phyloP scores from a whole-genome alignment of 495 filamentous ascomycete genomes.

The Penicillium arizonense region DNA sequence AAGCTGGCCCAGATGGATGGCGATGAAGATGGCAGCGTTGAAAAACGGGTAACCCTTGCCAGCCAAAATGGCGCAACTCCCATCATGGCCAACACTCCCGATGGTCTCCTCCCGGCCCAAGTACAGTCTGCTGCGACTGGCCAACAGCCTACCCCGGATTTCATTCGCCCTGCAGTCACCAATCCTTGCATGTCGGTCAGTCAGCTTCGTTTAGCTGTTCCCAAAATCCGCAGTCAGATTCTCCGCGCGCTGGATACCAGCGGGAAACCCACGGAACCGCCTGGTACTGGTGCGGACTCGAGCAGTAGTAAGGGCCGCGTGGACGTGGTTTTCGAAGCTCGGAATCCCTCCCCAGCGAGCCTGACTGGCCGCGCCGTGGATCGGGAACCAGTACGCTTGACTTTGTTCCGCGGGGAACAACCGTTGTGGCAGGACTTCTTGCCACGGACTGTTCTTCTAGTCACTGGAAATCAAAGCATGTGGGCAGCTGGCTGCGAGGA shows the following conservation, averaged over 20 bases:
- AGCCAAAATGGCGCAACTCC: constrained; percentile 65
- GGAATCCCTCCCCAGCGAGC: constrained; percentile 61
- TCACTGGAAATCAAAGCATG: constrained; percentile 84
- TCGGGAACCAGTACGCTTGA: constrained; percentile 79
- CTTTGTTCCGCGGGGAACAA: constrained; percentile 77
- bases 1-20: constrained; percentile 67
- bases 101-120: constrained; percentile 70
- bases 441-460: constrained; percentile 75
- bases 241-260: constrained; percentile 49
- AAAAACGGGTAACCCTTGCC: constrained; percentile 57
- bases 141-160: constrained; percentile 74
- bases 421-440: constrained; percentile 92
- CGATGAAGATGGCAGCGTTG: constrained; percentile 65
- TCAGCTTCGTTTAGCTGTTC: constrained; percentile 85
- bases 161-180: constrained; percentile 80
- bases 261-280: constrained; percentile 46
- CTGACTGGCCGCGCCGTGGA: constrained; percentile 56
- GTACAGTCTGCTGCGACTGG: constrained; percentile 53
- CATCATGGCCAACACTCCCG: constrained; percentile 71
- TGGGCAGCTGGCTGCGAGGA: constrained; percentile 95
- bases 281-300: constrained; percentile 52
- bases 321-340: constrained; percentile 68
- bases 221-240: constrained; percentile 80
- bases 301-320: constrained; percentile 51
- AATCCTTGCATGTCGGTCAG: constrained; percentile 78